Conservation (phyloP, 306 rosid genomes). For the Hippophae rhamnoides region DNA sequence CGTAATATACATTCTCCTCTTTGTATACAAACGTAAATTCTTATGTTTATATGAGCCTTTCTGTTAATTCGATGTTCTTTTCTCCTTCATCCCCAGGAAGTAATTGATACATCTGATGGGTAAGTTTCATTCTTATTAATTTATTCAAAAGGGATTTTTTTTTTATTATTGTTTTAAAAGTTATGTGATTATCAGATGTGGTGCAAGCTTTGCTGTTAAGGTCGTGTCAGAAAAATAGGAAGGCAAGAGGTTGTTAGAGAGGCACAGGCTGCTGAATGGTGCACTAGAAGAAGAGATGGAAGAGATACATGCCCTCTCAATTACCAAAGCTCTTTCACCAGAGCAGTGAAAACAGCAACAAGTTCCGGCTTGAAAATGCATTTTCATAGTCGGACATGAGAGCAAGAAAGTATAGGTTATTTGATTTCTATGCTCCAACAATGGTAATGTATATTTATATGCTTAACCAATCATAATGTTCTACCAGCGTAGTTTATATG, state of each 20-base stretch:
- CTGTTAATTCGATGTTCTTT: background rate
- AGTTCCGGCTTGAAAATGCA: conserved; percentile 34
- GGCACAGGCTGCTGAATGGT: conserved; percentile 81
- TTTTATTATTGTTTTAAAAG: background rate
- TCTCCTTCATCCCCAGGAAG: conserved; percentile 57
- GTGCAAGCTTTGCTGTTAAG: conserved; percentile 68
- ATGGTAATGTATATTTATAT: no score
- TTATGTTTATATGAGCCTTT: conserved; percentile 1
- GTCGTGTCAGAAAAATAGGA: conserved; percentile 73
- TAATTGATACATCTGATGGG: conserved; percentile 93
- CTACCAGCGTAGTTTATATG: no score
- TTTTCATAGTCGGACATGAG: no score
- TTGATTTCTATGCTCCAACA: no score
- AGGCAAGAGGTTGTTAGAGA: conserved; percentile 79
- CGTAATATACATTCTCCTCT: no score
- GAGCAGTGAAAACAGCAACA: conserved; percentile 87
- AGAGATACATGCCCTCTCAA: conserved; percentile 82
- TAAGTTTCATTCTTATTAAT: conserved; percentile 22
- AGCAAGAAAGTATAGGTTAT: no score
- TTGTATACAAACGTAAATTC: background rate
- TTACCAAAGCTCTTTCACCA: conserved; percentile 79
- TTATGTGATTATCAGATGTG: conserved; percentile 44
- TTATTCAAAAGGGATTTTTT: no score
- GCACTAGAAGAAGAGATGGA: conserved; percentile 84
- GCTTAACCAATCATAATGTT: no score